phyloP scores from a whole-genome alignment of 2,329 filamentous ascomycete species.

The Botrytis medusae region DNA sequence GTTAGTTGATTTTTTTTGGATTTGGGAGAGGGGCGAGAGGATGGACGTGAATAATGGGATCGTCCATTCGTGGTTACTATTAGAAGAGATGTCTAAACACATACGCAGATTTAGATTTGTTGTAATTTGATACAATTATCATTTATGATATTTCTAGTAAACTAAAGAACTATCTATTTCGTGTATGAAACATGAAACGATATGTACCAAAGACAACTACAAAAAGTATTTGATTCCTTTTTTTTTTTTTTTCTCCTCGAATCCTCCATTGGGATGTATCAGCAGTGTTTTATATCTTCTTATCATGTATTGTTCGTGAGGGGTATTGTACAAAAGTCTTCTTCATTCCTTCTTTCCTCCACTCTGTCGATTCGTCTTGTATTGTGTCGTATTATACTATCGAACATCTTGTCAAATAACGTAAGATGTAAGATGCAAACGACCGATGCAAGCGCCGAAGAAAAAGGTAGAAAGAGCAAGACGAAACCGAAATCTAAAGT shows the following conservation, averaged over 20 bases:
- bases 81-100: neutral
- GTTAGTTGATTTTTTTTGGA: too few relatives aligned
- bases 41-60: too few relatives aligned
- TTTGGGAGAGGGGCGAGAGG: too few relatives aligned
- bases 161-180: neutral
- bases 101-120: too few relatives aligned
- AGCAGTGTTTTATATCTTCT: neutral
- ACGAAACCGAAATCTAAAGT: neutral
- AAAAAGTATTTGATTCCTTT: neutral
- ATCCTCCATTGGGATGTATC: neutral
- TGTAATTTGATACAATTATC: neutral
- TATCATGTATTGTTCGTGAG: neutral
- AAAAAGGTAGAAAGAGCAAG: neutral
- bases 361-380: neutral
- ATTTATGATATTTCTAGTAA: neutral
- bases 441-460: neutral
- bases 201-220: neutral
- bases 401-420: neutral
- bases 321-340: neutral
- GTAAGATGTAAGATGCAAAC: neutral
- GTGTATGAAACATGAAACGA: neutral
- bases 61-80: neutral
- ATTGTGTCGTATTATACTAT: neutral
- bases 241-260: neutral
- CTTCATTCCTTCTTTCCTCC: neutral